Evolutionary conservation across 2,329 filamentous ascomycete species (phyloP).

Genomic region (Stylonectria norvegica): DNA sequence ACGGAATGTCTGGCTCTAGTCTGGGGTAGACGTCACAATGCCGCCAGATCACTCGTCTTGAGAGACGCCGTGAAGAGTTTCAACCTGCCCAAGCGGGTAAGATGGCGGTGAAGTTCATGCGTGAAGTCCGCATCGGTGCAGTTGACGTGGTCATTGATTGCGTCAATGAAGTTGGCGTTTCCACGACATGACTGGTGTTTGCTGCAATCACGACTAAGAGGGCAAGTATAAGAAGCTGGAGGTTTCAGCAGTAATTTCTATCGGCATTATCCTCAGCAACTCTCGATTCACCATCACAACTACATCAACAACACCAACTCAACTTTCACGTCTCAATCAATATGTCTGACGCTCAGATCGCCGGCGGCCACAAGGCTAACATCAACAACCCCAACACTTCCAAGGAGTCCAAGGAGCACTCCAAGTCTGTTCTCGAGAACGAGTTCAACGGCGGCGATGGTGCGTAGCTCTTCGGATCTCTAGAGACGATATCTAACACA

Average conservation of each 20-base stretch:
- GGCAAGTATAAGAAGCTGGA: slow-evolving; percentile 17
- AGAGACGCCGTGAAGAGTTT: slow-evolving; percentile 1
- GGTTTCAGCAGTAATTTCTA: background rate
- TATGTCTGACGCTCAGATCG: slow-evolving; percentile 50
- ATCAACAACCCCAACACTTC: slow-evolving; percentile 56
- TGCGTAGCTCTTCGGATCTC: slow-evolving; percentile 15
- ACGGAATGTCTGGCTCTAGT: no score
- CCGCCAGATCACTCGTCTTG: no score
- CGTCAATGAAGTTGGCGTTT: slow-evolving; percentile 16
- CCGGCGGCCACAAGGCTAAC: slow-evolving; percentile 58
- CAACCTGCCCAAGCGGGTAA: slow-evolving; percentile 4
- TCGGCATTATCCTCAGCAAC: slow-evolving; percentile 4
- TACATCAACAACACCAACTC: slow-evolving; percentile 2
- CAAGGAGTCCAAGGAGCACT: slow-evolving; percentile 54
- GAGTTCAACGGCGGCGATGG: slow-evolving; percentile 43
- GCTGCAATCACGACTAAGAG: slow-evolving; percentile 1
- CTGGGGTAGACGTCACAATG: no score
- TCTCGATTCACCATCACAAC: background rate
- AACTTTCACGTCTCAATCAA: slow-evolving; percentile 23
- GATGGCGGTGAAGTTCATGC: background rate
- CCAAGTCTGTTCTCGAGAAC: slow-evolving; percentile 49
- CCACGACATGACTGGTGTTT: background rate
- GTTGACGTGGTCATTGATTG: slow-evolving; percentile 14
- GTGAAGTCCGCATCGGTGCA: background rate
- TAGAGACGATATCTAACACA: slow-evolving; percentile 1